phyloP scores from a whole-genome alignment of 192 early-diverging fungal genomes.

The Linnemannia exigua region DNA sequence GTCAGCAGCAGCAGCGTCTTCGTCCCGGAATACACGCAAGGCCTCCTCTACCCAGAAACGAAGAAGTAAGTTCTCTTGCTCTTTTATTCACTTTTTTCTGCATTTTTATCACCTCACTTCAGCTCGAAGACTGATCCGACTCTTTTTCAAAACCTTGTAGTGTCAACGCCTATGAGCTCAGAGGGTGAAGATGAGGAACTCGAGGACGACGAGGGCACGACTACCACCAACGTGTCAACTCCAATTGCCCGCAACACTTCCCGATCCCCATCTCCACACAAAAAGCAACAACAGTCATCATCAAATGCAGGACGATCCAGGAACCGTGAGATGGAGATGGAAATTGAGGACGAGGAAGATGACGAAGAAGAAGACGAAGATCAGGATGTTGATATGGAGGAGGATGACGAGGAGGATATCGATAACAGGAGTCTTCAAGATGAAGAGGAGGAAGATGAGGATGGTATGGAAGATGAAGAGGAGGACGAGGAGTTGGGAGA shows the following conservation, averaged over 20 bases:
- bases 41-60: background rate
- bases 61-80: slow-evolving; percentile 4
- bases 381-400: slow-evolving; percentile 52
- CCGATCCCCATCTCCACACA: slow-evolving; percentile 30
- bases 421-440: slow-evolving; percentile 26
- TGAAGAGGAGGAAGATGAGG: slow-evolving; percentile 50
- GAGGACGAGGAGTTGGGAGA: slow-evolving; percentile 40
- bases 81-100: background rate
- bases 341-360: slow-evolving; percentile 27
- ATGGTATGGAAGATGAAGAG: slow-evolving; percentile 36
- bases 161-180: slow-evolving; percentile 33
- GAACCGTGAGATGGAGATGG: slow-evolving; percentile 9
- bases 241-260: slow-evolving; percentile 8
- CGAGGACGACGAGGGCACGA: slow-evolving; percentile 44
- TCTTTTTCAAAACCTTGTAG: slow-evolving; percentile 32
- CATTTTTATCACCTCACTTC: background rate
- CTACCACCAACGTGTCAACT: slow-evolving; percentile 9
- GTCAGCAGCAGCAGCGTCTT: background rate
- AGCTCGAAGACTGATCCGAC: background rate
- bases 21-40: background rate
- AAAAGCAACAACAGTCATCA: slow-evolving; percentile 5
- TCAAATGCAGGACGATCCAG: background rate
- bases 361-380: slow-evolving; percentile 44
- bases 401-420: slow-evolving; percentile 31
- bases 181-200: slow-evolving; percentile 40